Evolutionary conservation across 228 moss, liverwort and hornwort species (phyloP).

Genomic region (Sphagnum magellanicum): DNA sequence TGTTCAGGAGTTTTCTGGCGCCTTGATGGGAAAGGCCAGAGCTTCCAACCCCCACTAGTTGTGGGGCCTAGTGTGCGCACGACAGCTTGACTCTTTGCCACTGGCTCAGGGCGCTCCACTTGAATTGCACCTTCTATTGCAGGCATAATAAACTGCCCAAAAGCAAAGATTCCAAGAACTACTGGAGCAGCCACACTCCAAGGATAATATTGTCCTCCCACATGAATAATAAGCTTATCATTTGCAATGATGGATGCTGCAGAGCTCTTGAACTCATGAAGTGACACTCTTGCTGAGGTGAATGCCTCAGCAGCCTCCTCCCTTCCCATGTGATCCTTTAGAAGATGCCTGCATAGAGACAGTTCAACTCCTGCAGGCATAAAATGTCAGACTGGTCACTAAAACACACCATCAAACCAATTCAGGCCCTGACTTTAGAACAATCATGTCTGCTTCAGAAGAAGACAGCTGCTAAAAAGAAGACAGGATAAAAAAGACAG

Average conservation of each 20-base stretch:
- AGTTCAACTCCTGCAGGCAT: slow-evolving; percentile 39
- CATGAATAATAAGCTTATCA: slow-evolving; percentile 37
- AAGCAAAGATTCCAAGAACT: slow-evolving; percentile 81
- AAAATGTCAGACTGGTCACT: background rate
- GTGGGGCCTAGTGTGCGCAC: slow-evolving; percentile 31
- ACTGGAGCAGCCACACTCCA: slow-evolving; percentile 60
- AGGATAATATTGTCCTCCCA: slow-evolving; percentile 52
- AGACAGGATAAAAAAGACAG: too few relatives aligned
- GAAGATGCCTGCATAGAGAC: slow-evolving; percentile 41
- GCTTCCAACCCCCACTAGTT: slow-evolving; percentile 78
- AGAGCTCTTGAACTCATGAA: slow-evolving; percentile 28
- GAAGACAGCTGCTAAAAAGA: too few relatives aligned
- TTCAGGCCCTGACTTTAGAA: background rate
- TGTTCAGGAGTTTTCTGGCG: slow-evolving; percentile 58
- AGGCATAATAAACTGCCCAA: slow-evolving; percentile 62
- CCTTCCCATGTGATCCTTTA: slow-evolving; percentile 39
- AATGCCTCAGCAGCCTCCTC: slow-evolving; percentile 37
- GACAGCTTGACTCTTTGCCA: slow-evolving; percentile 35
- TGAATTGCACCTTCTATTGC: slow-evolving; percentile 41
- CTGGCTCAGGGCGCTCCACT: slow-evolving; percentile 43
- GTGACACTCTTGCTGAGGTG: slow-evolving; percentile 19
- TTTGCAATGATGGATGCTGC: slow-evolving; percentile 31
- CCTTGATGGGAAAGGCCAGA: slow-evolving; percentile 77
- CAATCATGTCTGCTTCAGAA: background rate
- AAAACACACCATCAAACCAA: background rate